Conservation (phyloP, 768 basidiomycete genomes). For the Russula brevipes region DNA sequence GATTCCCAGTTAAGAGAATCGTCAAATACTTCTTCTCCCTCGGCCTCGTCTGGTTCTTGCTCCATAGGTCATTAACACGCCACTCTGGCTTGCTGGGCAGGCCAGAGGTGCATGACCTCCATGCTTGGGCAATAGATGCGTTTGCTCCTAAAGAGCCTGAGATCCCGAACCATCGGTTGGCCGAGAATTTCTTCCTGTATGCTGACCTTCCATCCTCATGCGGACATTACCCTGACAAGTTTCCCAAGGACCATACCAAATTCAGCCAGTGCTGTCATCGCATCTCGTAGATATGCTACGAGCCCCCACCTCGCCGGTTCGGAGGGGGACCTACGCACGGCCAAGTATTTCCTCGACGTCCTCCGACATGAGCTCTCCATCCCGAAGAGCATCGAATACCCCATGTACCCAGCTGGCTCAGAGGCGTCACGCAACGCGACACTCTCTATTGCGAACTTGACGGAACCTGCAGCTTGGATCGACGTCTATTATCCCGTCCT, state of each 20-base stretch:
- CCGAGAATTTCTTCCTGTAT: slow-evolving; percentile 45
- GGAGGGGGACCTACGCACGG: slow-evolving; percentile 51
- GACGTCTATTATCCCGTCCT: slow-evolving; percentile 86
- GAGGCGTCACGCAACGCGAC: slow-evolving; percentile 63
- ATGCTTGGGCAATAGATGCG: slow-evolving; percentile 23
- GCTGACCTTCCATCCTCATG: slow-evolving; percentile 17
- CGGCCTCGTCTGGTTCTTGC: slow-evolving; percentile 13
- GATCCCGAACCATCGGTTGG: slow-evolving; percentile 32
- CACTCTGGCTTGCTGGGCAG: background rate
- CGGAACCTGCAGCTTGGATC: slow-evolving; percentile 66
- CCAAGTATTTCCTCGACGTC: slow-evolving; percentile 58
- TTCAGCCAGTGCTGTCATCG: slow-evolving; percentile 42
- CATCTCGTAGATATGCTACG: slow-evolving; percentile 49
- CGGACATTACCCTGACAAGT: background rate
- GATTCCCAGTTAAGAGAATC: background rate
- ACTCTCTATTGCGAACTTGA: slow-evolving; percentile 42
- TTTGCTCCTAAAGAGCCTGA: slow-evolving; percentile 25
- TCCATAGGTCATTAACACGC: slow-evolving; percentile 9
- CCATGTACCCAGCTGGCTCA: slow-evolving; percentile 70
- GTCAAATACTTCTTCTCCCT: slow-evolving; percentile 13
- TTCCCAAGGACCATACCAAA: slow-evolving; percentile 46
- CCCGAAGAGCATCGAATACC: slow-evolving; percentile 35
- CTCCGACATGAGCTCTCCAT: slow-evolving; percentile 65
- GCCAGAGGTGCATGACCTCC: background rate
- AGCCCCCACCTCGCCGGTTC: slow-evolving; percentile 61